Evolutionary conservation across 2,329 filamentous ascomycete genomes (phyloP).

Genomic region (Elsinoe batatas): DNA sequence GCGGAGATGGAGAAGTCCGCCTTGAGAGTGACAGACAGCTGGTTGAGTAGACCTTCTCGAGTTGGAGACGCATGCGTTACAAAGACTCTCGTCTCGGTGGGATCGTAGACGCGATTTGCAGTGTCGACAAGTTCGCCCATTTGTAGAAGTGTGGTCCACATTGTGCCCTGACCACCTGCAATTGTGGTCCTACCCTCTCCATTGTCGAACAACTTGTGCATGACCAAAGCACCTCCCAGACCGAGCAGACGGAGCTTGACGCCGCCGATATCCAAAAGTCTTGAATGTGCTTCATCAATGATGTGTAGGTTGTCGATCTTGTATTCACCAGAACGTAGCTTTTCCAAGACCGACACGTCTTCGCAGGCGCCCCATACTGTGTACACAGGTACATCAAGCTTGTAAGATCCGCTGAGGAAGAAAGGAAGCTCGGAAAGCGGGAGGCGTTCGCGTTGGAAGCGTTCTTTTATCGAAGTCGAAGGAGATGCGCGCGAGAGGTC

Average conservation of each 20-base stretch:
- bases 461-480: conserved; percentile 63
- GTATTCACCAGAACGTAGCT: conserved; percentile 95
- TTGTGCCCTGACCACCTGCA: conserved; percentile 93
- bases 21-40: conserved; percentile 93
- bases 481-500: conserved; percentile 59
- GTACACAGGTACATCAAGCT: conserved; percentile 92
- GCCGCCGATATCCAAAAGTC: conserved; percentile 86
- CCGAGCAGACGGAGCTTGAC: conserved; percentile 92
- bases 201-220: conserved; percentile 99
- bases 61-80: conserved; percentile 95
- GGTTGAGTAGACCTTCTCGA: conserved; percentile 91
- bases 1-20: conserved; percentile 97
- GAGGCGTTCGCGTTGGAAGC: conserved; percentile 70
- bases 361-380: conserved; percentile 99
- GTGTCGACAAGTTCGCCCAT: conserved; percentile 98
- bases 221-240: conserved; percentile 90
- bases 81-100: conserved; percentile 92
- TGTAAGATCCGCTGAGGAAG: conserved; percentile 79
- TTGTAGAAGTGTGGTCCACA: conserved; percentile 97
- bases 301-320: conserved; percentile 96
- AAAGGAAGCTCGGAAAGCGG: conserved; percentile 86
- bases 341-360: conserved; percentile 93
- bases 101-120: conserved; percentile 95
- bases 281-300: conserved; percentile 94
- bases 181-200: conserved; percentile 97